Percentiles rank a stretch among this genome's conserved stretches.
These are phyloP conservation scores for Alternaria angustiovoidea DNA, from an alignment of 2,329 filamentous ascomycete genomes.

Conservation along the genomic window DNA sequence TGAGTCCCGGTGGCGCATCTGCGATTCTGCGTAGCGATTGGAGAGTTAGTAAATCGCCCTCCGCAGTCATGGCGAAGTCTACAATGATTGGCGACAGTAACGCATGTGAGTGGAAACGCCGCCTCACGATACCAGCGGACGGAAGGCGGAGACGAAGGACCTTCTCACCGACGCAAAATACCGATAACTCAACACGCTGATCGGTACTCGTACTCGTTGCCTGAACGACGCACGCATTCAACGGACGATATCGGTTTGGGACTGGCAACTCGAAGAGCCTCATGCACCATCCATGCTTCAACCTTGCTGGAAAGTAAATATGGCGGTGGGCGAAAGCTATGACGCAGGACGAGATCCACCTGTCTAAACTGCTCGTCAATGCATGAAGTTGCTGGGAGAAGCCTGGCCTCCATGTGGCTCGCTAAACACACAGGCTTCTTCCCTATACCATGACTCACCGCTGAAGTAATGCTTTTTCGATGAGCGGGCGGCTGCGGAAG, in stretches of 20 bases:
- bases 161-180: slow-evolving; percentile 12
- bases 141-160: slow-evolving; percentile 12
- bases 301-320: slow-evolving; percentile 13
- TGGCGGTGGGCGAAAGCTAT: slow-evolving; percentile 23
- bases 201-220: slow-evolving; percentile 19
- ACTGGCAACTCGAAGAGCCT: slow-evolving; percentile 17
- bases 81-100: slow-evolving; percentile 9
- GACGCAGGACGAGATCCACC: slow-evolving; percentile 29
- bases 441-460: slow-evolving; percentile 33
- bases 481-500: slow-evolving; percentile 5
- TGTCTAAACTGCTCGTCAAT: slow-evolving; percentile 31
- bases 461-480: slow-evolving; percentile 9
- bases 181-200: slow-evolving; percentile 5
- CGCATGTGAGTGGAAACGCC: slow-evolving; percentile 12
- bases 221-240: slow-evolving; percentile 14
- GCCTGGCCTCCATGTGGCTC: slow-evolving; percentile 25
- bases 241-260: slow-evolving; percentile 9
- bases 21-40: slow-evolving; percentile 11
- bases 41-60: slow-evolving; percentile 6
- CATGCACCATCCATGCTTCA: slow-evolving; percentile 22
- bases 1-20: slow-evolving; percentile 3
- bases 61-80: background rate
- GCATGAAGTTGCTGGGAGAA: slow-evolving; percentile 23
- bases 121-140: slow-evolving; percentile 12
- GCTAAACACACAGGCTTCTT: slow-evolving; percentile 28